Conservation (phyloP, 1,284 basidiomycete genomes). For the Amylostereum areolatum region DNA sequence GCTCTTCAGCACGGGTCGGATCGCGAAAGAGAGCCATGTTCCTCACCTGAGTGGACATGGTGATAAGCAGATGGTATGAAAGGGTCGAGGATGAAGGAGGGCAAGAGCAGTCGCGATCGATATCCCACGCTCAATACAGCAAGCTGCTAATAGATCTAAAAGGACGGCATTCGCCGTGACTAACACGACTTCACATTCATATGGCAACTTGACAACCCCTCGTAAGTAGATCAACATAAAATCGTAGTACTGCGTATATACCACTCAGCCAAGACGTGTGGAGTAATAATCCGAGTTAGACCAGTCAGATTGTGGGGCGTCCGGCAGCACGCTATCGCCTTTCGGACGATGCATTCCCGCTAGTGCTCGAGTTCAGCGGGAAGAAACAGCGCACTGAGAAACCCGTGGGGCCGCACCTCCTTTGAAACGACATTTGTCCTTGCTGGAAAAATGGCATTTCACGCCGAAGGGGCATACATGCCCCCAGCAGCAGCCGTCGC, state of each 20-base stretch:
- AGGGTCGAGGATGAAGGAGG: constrained; percentile 14
- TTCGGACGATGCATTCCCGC: constrained; percentile 15
- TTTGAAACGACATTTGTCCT: constrained; percentile 81
- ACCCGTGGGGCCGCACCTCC: constrained; percentile 44
- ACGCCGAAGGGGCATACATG: constrained; percentile 76
- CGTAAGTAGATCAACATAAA: no score
- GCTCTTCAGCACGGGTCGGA: constrained; percentile 15
- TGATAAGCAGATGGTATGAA: constrained; percentile 12
- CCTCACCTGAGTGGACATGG: constrained; percentile 36
- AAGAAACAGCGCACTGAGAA: background rate
- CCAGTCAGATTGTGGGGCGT: no score
- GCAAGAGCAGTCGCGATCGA: constrained; percentile 11
- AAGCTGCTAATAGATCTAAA: background rate
- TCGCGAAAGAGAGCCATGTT: constrained; percentile 1
- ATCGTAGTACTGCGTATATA: no score
- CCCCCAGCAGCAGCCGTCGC: constrained; percentile 71
- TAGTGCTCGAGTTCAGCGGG: constrained; percentile 4
- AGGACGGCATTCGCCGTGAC: no score
- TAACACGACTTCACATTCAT: no score
- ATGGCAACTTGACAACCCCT: no score
- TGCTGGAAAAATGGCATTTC: constrained; percentile 34
- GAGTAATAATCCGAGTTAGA: no score
- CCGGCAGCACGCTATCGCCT: no score
- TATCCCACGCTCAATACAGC: constrained; percentile 9
- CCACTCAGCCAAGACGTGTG: no score